These are phyloP conservation scores for Symbiotaphrina buchneri DNA, from an alignment of 495 filamentous ascomycete genomes.

Conservation along the genomic window DNA sequence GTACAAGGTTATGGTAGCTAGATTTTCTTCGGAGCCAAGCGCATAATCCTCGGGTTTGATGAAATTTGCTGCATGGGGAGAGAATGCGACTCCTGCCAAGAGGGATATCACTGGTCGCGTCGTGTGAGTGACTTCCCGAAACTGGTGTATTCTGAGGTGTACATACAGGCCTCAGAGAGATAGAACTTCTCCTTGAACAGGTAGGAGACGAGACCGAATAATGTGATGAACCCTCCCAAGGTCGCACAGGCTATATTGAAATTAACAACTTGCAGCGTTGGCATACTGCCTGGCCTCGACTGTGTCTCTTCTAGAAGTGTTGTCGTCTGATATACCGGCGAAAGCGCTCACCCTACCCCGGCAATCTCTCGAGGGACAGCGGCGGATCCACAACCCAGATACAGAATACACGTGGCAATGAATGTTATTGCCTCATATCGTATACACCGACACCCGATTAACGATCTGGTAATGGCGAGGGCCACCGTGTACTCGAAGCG, in stretches of 20 bases:
- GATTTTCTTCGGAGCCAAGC: conserved; percentile 28
- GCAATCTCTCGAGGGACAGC: no score
- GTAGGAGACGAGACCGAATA: conserved; percentile 79
- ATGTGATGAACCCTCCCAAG: conserved; percentile 66
- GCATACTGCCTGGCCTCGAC: no score
- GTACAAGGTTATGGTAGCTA: conserved; percentile 47
- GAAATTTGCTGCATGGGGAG: conserved; percentile 55
- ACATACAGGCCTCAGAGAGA: conserved; percentile 70
- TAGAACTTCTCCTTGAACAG: conserved; percentile 80
- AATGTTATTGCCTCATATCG: no score
- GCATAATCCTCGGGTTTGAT: conserved; percentile 61
- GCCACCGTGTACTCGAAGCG: no score
- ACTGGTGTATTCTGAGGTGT: background rate
- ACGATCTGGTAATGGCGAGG: no score
- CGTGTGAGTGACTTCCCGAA: background rate
- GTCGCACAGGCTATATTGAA: conserved; percentile 78
- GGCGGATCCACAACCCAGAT: no score
- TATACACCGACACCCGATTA: no score
- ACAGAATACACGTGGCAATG: no score
- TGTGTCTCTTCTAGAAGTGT: no score
- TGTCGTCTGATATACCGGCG: no score
- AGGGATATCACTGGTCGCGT: conserved; percentile 52
- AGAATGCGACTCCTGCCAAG: conserved; percentile 55
- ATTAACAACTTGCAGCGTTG: conserved; percentile 51
- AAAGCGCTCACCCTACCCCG: no score